These are phyloP conservation scores for Rhizopogon sp. DNA, from an alignment of 768 basidiomycete species.

Conservation along the genomic window DNA sequence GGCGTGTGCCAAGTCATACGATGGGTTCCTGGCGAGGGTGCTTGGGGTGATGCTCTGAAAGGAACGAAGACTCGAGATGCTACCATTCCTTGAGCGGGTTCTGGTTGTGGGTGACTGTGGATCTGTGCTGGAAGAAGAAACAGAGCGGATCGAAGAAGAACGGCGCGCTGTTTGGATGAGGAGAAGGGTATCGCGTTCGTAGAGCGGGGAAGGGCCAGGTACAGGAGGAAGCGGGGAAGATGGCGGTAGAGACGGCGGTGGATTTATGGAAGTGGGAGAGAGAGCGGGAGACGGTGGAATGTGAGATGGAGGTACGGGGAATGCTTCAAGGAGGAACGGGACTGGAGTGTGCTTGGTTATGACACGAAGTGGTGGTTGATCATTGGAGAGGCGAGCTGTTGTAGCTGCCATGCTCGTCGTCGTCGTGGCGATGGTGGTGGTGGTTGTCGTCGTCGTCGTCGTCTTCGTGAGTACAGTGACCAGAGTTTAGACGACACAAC, in stretches of 20 bases:
- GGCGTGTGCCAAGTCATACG: background rate
- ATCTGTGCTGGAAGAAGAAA: background rate
- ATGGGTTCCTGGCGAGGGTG: background rate
- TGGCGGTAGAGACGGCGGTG: conserved; percentile 57
- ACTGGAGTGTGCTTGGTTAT: conserved; percentile 25
- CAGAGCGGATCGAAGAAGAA: background rate
- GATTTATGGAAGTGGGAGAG: conserved; percentile 30
- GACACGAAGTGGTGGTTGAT: conserved; percentile 5
- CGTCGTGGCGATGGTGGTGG: background rate
- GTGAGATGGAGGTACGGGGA: conserved; percentile 30
- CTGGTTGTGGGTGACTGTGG: background rate
- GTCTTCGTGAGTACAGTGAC: background rate
- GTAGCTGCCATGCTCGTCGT: background rate
- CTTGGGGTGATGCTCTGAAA: background rate
- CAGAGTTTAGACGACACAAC: no score
- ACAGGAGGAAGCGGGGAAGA: conserved; percentile 57
- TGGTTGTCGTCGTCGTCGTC: background rate
- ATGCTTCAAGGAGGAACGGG: conserved; percentile 33
- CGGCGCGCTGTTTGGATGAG: background rate
- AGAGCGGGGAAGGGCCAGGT: conserved; percentile 56
- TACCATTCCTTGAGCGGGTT: background rate
- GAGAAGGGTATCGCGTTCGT: background rate
- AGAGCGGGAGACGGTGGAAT: conserved; percentile 18
- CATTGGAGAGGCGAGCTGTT: background rate
- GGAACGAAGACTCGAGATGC: background rate